phyloP scores from a whole-genome alignment of 192 early-diverging fungal genomes.

The Entophlyctis luteolus region DNA sequence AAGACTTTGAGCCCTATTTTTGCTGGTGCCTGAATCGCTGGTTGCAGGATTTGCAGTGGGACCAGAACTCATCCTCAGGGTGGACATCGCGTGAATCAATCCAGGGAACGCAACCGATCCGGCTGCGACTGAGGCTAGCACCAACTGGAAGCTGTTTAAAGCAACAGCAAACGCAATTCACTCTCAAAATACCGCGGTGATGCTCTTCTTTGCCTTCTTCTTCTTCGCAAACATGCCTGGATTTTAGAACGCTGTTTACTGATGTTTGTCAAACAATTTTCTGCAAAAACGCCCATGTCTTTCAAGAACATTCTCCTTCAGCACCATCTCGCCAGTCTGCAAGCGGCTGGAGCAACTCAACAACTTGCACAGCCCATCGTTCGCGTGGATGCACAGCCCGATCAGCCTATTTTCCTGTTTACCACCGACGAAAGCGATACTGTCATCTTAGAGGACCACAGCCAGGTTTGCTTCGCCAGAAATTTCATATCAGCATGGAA shows the following conservation, averaged over 20 bases:
- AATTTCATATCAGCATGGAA: too few species aligned
- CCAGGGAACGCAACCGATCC: constrained; percentile 25
- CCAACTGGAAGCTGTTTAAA: constrained; percentile 9
- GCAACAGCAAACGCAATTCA: neutral
- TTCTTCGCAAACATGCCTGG: constrained; percentile 17
- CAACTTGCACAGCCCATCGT: too few species aligned
- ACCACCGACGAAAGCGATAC: too few species aligned
- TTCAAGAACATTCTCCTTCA: neutral
- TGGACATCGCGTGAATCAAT: constrained; percentile 30
- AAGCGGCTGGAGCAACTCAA: too few species aligned
- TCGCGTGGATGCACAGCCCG: too few species aligned
- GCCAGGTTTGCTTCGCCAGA: too few species aligned
- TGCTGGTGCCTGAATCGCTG: neutral
- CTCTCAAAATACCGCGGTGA: constrained; percentile 28
- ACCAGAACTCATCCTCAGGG: too few species aligned
- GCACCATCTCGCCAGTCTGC: neutral
- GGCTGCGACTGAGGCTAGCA: constrained; percentile 30
- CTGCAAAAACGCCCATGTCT: neutral
- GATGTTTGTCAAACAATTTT: neutral
- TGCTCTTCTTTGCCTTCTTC: constrained; percentile 28
- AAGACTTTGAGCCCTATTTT: constrained; percentile 16
- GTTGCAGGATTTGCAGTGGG: neutral
- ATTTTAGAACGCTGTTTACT: neutral
- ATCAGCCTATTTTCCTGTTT: too few species aligned
- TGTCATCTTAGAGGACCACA: too few species aligned